Conservation (phyloP, 1,284 basidiomycete species). For the Puccinia hordei region DNA sequence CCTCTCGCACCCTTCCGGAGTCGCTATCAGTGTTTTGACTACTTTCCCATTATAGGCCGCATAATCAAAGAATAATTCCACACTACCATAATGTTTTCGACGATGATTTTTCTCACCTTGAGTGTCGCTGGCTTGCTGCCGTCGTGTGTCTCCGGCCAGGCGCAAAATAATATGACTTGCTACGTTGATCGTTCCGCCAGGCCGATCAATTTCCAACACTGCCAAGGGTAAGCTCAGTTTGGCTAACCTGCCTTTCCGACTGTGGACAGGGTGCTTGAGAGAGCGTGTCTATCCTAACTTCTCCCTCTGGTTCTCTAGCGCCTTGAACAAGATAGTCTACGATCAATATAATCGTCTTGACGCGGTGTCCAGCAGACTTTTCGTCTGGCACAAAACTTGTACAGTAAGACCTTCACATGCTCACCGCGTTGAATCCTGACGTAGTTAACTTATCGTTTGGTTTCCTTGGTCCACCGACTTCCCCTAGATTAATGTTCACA, state of each 20-base stretch:
- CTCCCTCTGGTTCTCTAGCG: not conserved
- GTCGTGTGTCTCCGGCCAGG: not conserved
- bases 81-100: not conserved
- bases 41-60: too few species aligned
- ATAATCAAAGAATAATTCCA: not conserved
- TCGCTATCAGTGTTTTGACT: not conserved
- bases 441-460: not conserved
- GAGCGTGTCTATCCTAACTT: too few species aligned
- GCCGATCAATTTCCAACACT: not conserved
- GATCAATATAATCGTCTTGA: not conserved
- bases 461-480: not conserved
- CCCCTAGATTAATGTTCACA: not conserved
- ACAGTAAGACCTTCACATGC: not conserved
- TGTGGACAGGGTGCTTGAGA: too few species aligned
- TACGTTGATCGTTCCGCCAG: not conserved
- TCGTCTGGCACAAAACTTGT: not conserved
- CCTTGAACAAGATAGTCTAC: not conserved
- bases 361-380: not conserved
- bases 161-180: not conserved
- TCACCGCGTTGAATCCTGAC: not conserved
- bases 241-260: too few species aligned
- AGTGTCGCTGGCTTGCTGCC: not conserved
- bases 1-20: not conserved
- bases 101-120: not conserved
- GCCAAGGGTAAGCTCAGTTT: slow-evolving; percentile 4